Conservation (phyloP, 1,284 basidiomycete species). For the Tylopilus sp. region DNA sequence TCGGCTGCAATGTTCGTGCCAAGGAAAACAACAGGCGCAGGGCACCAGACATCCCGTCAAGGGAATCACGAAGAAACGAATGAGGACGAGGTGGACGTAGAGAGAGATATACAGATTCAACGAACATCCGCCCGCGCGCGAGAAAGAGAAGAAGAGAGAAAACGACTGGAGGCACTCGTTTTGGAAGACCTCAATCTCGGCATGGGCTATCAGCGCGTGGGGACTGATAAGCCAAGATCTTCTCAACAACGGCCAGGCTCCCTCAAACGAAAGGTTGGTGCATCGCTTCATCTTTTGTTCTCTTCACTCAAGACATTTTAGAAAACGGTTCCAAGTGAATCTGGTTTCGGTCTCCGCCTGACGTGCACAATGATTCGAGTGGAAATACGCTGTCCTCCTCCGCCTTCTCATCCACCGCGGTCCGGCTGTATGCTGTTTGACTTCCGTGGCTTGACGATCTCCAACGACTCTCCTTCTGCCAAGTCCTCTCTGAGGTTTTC, state of each 20-base stretch:
- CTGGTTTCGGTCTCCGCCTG: slow-evolving; percentile 20
- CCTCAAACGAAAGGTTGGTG: slow-evolving; percentile 24
- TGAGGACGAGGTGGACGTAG: slow-evolving; percentile 15
- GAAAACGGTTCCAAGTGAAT: slow-evolving; percentile 9
- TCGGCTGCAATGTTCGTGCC: slow-evolving; percentile 18
- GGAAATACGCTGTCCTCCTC: slow-evolving; percentile 55
- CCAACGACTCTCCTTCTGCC: slow-evolving; percentile 29
- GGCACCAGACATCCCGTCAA: neutral
- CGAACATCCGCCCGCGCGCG: slow-evolving; percentile 18
- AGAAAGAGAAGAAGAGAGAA: slow-evolving; percentile 36
- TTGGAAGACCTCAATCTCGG: slow-evolving; percentile 53
- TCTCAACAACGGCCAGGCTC: slow-evolving; percentile 4
- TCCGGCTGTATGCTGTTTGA: slow-evolving; percentile 70
- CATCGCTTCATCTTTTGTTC: neutral
- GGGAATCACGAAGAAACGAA: slow-evolving; percentile 4
- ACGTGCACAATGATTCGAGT: slow-evolving; percentile 53
- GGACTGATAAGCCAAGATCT: slow-evolving; percentile 9
- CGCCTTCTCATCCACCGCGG: slow-evolving; percentile 38
- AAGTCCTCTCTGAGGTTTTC: slow-evolving; percentile 41
- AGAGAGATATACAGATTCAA: slow-evolving; percentile 28
- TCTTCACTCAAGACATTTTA: slow-evolving; percentile 12
- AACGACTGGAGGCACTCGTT: slow-evolving; percentile 46
- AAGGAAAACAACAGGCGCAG: slow-evolving; percentile 2
- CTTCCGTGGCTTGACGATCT: slow-evolving; percentile 49
- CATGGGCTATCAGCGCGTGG: slow-evolving; percentile 41